Conservation (phyloP, 257 asterid species). For the Prunella vulgaris region DNA sequence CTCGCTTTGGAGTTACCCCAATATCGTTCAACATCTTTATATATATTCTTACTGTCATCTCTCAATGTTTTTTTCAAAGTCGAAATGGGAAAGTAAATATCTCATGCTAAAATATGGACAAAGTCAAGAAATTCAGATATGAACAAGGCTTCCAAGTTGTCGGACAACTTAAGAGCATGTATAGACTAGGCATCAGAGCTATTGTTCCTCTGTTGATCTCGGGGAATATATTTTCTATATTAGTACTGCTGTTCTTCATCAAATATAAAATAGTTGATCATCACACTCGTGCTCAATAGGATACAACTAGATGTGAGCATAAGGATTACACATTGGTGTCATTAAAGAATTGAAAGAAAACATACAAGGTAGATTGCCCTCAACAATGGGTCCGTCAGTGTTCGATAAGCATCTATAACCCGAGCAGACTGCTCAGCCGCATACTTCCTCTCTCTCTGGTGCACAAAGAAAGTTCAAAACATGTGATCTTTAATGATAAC, state of each 20-base stretch:
- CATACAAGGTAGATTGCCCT: constrained; percentile 84
- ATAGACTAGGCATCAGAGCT: constrained; percentile 5
- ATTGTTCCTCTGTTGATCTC: not conserved
- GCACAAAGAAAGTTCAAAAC: constrained; percentile 16
- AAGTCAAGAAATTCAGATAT: not conserved
- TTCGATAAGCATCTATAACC: constrained; percentile 81
- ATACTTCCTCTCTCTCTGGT: constrained; percentile 77
- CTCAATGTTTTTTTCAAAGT: not conserved
- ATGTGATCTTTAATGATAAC: not conserved
- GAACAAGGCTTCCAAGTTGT: constrained; percentile 2
- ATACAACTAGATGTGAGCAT: constrained; percentile 15
- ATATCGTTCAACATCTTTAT: not conserved
- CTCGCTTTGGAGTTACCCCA: not conserved
- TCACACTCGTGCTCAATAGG: not conserved
- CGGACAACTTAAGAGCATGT: not conserved
- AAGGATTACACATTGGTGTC: not conserved
- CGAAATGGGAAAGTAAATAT: not conserved
- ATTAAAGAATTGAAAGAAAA: constrained; percentile 9
- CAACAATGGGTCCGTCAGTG: constrained; percentile 65
- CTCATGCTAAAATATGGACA: not conserved
- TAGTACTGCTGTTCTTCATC: not conserved
- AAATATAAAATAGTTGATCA: not conserved
- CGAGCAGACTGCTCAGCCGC: constrained; percentile 97
- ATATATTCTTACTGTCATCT: not conserved
- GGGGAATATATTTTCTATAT: not conserved